Base-by-base conservation (phyloP, 2,329 filamentous ascomycete species). In the Ophiocordyceps sinensis region DNA sequence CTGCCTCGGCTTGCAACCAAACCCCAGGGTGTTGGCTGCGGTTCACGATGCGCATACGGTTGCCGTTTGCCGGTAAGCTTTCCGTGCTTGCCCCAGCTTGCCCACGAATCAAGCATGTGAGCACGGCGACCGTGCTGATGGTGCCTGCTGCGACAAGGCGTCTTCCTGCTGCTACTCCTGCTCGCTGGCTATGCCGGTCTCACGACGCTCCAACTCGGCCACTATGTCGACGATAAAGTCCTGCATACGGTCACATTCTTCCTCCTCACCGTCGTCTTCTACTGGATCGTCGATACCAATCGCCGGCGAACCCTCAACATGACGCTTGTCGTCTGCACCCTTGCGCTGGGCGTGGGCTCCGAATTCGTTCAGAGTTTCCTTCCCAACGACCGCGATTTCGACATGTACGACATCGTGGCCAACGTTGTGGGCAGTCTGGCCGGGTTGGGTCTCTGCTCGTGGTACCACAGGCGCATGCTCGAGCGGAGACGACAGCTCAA, bases 391-490 rank as follows among this genome's bases (percentile, higher is more conserved):
- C 77, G 81, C 45, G 61, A 69, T 14, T 79, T 80, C 49, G 91
- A 98, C 55, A 65, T 82, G 38, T 85, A 81, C 54, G 86, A 96
- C 57, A 85, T 98, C 46, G 68, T 86, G 41, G 87, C 88, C 55
- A 98, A 98, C 58, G 62, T 94, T 1, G 65, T 85, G 34, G 91
- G 91, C 35, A 89, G 83, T 47, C 61, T 83, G 13, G 65, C 70
- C 1, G 87, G 76, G 0, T 57, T 95, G 17, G 79, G 71, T 0
- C 58, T 94, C 17, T 93, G 85, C 58, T 80, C 78, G 43, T 89
- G 85, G 83, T 98, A 98, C 58, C 91, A 98, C 63, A 82, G 84
- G 56, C 81, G 91, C 44, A 96, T 96, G 87, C 67, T 96, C 32
- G 89, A 96, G 61, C 74, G 91, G 46, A 85, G 83, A 57, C 74